Conservation (phyloP, 2,329 filamentous ascomycete genomes). For the Aspergillus brunneoviolaceus region DNA sequence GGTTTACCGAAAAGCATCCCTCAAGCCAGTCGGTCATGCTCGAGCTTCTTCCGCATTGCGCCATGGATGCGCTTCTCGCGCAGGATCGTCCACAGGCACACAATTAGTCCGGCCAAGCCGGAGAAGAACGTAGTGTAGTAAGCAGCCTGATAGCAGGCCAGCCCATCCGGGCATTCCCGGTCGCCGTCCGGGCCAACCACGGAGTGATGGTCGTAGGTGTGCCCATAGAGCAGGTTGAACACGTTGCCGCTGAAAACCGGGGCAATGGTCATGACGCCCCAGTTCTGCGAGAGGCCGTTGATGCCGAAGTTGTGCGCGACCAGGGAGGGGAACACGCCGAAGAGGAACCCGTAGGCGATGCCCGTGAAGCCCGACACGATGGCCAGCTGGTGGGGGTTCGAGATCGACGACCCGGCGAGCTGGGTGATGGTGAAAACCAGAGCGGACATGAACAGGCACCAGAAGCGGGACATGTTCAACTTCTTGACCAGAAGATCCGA, state of each 20-base stretch:
- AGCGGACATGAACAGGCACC: constrained; percentile 81
- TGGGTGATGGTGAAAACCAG: constrained; percentile 78
- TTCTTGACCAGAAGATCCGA: constrained; percentile 86
- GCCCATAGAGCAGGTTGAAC: constrained; percentile 89
- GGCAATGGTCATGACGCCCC: constrained; percentile 90
- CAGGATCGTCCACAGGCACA: constrained; percentile 61
- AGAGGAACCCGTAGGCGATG: constrained; percentile 87
- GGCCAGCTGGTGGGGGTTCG: constrained; percentile 73
- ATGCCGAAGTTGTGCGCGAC: constrained; percentile 90
- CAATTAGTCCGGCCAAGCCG: constrained; percentile 65
- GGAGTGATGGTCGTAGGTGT: constrained; percentile 78
- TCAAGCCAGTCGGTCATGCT: constrained; percentile 36
- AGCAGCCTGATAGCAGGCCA: constrained; percentile 76
- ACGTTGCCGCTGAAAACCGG: constrained; percentile 85
- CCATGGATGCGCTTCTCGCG: constrained; percentile 37
- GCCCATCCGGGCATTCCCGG: constrained; percentile 71
- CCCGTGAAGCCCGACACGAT: constrained; percentile 81
- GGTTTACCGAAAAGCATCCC: neutral
- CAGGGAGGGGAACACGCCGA: constrained; percentile 89
- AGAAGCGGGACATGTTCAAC: constrained; percentile 77
- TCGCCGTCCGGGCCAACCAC: constrained; percentile 67
- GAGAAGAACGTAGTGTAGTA: constrained; percentile 76
- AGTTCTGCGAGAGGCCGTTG: constrained; percentile 85
- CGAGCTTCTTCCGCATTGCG: constrained; percentile 27
- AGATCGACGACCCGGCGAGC: constrained; percentile 69